Base-by-base conservation (phyloP, 768 basidiomycete genomes). In the Boletus edulis region DNA sequence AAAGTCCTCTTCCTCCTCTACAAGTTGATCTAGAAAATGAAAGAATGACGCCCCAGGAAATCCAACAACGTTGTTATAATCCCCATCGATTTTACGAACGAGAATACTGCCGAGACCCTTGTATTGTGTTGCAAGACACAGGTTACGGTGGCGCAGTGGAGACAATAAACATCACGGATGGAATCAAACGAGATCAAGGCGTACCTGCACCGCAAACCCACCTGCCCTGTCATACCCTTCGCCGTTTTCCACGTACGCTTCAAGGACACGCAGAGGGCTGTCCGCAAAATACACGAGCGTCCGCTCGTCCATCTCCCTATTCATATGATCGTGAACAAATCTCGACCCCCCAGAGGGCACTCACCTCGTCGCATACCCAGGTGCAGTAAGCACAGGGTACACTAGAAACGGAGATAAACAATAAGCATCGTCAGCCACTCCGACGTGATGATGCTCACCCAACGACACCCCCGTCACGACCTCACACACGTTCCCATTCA, bases 121-220 rank as follows among this genome's bases (percentile, higher is more conserved):
- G 24, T 24, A 24, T 24, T 24, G 22, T 24, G 24, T 24, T 24
- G 24, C 22, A 22, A 3, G 22, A 24, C 22, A n/a, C 22, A 3
- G 22, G 22, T 24, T 4, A 3, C 22, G 4, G 24, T 37, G 27
- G 35, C 11, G 2, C 35, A 13, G 11, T 37, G 11, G 13, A 35
- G 4, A 17, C 35, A 5, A 37, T 37, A 7, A 37, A 37, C 35
- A 37, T 37, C 9, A 17, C 17, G 44, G 17, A 12, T n/a, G 10
- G 11, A 2, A 14, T 35, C 32, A 13, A 35, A 11, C 27, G 32
- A 22, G 12, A 10, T 3, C 37, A 32, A 32, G 12, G 18, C 59
- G 29, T 41, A 92, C 93, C 78, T 98, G 96, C 39, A 94, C 84
- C 2, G 93, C 94, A 67, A 98, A 98, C 0, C 96, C 96, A 4